phyloP scores from a whole-genome alignment of 805 yeast species.

The Spathaspora gorwiae region DNA sequence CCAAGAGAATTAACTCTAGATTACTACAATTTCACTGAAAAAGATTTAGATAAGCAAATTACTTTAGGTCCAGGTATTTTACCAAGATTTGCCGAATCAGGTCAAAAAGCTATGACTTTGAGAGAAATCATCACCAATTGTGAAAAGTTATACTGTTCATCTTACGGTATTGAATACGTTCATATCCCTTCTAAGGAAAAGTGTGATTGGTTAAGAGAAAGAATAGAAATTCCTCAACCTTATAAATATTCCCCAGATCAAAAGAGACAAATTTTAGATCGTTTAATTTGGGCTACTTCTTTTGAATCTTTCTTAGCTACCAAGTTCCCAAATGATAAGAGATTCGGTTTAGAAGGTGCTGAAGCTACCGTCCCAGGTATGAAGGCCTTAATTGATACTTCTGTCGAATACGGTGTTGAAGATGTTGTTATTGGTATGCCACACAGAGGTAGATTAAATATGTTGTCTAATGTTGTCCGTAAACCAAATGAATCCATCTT shows the following conservation, averaged over 20 bases:
- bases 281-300: slow-evolving; percentile 93
- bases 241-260: slow-evolving; percentile 79
- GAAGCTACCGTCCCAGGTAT: slow-evolving; percentile 96
- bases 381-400: slow-evolving; percentile 89
- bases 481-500: slow-evolving; percentile 98
- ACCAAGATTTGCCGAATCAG: slow-evolving; percentile 76
- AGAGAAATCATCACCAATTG: slow-evolving; percentile 74
- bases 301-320: slow-evolving; percentile 91
- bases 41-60: slow-evolving; percentile 77
- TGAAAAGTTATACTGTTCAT: slow-evolving; percentile 80
- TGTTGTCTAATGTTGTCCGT: slow-evolving; percentile 96
- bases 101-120: slow-evolving; percentile 63
- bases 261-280: slow-evolving; percentile 93
- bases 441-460: slow-evolving; percentile 97
- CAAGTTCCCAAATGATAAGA: slow-evolving; percentile 96
- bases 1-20: slow-evolving; percentile 91
- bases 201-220: slow-evolving; percentile 98
- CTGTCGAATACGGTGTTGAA: slow-evolving; percentile 89
- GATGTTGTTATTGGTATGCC: slow-evolving; percentile 99
- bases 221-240: slow-evolving; percentile 89
- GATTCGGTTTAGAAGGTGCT: slow-evolving; percentile 98
- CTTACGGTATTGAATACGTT: slow-evolving; percentile 91
- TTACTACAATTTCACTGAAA: slow-evolving; percentile 85
- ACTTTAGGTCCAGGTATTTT: slow-evolving; percentile 96
- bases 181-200: slow-evolving; percentile 93